These are phyloP conservation scores for Brachypodium distachyon DNA, from an alignment of 202 grass and related monocot species.

Conservation along the genomic window DNA sequence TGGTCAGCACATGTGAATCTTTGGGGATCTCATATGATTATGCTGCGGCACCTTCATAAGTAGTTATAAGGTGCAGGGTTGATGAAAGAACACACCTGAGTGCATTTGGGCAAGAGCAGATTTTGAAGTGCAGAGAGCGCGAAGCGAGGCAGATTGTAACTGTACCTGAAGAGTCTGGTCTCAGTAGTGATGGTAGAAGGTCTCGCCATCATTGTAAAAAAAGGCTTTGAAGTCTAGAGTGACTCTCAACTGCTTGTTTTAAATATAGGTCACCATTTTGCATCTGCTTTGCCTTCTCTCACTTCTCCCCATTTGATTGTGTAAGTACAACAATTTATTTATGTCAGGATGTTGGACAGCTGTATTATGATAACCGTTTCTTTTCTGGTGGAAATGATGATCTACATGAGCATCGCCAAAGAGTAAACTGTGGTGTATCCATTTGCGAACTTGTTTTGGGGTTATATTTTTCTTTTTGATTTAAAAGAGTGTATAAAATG, in stretches of 20 bases:
- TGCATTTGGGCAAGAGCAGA: background rate
- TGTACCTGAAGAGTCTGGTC: conserved; percentile 4
- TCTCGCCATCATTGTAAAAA: conserved; percentile 33
- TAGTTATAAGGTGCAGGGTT: conserved; percentile 1
- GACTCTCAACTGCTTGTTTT: conserved; percentile 24
- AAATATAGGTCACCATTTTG: conserved; percentile 25
- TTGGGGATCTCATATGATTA: conserved; percentile 5
- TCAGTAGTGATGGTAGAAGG: conserved; percentile 21
- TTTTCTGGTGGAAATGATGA: background rate
- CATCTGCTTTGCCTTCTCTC: background rate
- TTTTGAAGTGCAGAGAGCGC: conserved; percentile 9
- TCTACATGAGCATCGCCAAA: background rate
- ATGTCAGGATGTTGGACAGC: conserved; percentile 7
- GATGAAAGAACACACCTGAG: conserved; percentile 4
- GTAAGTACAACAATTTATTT: conserved; percentile 36
- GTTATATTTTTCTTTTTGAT: background rate
- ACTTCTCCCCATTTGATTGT: conserved; percentile 23
- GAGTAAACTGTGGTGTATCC: conserved; percentile 7
- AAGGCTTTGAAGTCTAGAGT: conserved; percentile 12
- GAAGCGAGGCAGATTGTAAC: conserved; percentile 28
- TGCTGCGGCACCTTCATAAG: background rate
- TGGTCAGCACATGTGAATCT: conserved; percentile 12
- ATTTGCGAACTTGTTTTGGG: background rate
- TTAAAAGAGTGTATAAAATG: background rate
- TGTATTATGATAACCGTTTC: background rate